Base-by-base conservation (phyloP, 2,329 filamentous ascomycete species). In the Diaporthe velutina region DNA sequence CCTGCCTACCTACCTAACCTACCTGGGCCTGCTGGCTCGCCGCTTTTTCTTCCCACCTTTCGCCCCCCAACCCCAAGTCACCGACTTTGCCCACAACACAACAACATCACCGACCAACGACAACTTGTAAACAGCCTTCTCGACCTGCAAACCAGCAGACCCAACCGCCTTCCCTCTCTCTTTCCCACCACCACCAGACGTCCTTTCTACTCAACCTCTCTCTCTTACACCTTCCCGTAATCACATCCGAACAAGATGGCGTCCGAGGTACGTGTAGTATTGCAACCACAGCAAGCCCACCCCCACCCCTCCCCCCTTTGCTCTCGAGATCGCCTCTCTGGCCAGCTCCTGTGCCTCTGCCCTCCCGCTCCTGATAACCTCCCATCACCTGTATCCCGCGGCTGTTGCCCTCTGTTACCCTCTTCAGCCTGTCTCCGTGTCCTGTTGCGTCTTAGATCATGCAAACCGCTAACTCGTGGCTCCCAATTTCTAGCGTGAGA, bases 181-280 rank as follows among this genome's bases (percentile, higher is more conserved):
- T 68, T 66, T 55, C 66, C 40, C 73, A 71, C 30, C 66, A 22
- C 38, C 66, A 54, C 52, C 66, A 52, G 30, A 45, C 50, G 45
- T 38, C 50, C 67, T 73, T 67, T 76, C 55, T 60, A 40, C 68
- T 60, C 70, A 40, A 60, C 50, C 58, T 52, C 54, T 74, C 73
- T 75, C 70, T 72, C 68, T 61, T 48, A 22, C 72, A 70, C 45
- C 76, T 71, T 67, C 28, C 64, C 45, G 57, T 75, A 64, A 72
- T 60, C 66, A 77, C 40, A 70, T 52, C 75, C 40, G 42, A 75
- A 75, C 73, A 76, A 80, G 77, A 82, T 82, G 80, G 80, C 80
- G 74, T 80, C 77, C 77, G 80, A 82, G 76, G 80, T 82, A 78
- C 57, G 70, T 72, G 57, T 60, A 73, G 80, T 74, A 52, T 57